phyloP scores from a whole-genome alignment of 1,284 basidiomycete genomes.

The Vanrija sp. region DNA sequence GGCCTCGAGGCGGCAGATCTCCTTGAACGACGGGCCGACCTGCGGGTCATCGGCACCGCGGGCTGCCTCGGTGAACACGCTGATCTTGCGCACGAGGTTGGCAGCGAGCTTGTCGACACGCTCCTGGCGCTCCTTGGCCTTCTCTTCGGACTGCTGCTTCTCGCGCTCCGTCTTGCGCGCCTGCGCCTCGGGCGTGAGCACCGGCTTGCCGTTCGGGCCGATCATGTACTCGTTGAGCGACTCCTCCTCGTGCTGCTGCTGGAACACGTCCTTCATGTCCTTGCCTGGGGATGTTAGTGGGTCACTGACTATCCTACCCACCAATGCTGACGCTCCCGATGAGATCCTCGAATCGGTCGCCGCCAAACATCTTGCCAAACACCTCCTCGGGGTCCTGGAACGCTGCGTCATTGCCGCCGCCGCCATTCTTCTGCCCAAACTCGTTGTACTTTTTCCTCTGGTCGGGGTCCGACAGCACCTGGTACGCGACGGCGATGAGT shows the following conservation, averaged over 20 bases:
- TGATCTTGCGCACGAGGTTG: constrained; percentile 79
- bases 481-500: constrained; percentile 78
- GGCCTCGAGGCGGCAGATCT: constrained; percentile 75
- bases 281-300: constrained; percentile 59
- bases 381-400: constrained; percentile 73
- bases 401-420: constrained; percentile 39
- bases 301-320: constrained; percentile 13
- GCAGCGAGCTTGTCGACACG: constrained; percentile 78
- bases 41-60: constrained; percentile 62
- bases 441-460: constrained; percentile 93
- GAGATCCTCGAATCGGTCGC: constrained; percentile 52
- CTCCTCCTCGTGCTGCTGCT: constrained; percentile 77
- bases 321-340: constrained; percentile 53
- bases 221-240: constrained; percentile 29
- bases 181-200: constrained; percentile 76
- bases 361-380: constrained; percentile 84
- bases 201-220: constrained; percentile 46
- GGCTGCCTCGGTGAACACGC: constrained; percentile 88
- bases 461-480: constrained; percentile 76
- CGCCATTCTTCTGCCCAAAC: constrained; percentile 53
- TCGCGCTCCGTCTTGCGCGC: constrained; percentile 64
- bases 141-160: constrained; percentile 70
- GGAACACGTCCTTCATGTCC: constrained; percentile 97
- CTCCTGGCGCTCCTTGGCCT: constrained; percentile 72
- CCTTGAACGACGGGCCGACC: constrained; percentile 54